phyloP scores from a whole-genome alignment of 495 filamentous ascomycete genomes.

The Hyaloscypha bicolor region DNA sequence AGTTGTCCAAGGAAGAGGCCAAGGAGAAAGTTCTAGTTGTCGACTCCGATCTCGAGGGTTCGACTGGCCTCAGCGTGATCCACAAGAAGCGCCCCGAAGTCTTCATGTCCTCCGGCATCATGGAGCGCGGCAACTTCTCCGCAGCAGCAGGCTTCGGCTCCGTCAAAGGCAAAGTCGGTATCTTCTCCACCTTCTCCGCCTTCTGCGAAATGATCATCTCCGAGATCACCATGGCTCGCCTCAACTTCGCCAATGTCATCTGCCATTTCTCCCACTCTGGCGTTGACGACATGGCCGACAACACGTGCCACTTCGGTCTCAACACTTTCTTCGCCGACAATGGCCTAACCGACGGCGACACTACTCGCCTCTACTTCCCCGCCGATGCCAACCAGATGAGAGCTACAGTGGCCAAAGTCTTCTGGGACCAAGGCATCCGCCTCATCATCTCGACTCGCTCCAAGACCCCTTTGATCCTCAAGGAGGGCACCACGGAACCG shows the following conservation, averaged over 20 bases:
- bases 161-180: conserved; percentile 20
- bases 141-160: conserved; percentile 29
- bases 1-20: conserved; percentile 23
- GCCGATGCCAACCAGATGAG: conserved; percentile 29
- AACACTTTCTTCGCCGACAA: conserved; percentile 30
- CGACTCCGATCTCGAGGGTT: conserved; percentile 30
- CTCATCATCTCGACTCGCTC: conserved; percentile 26
- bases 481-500: conserved; percentile 19
- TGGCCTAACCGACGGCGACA: conserved; percentile 26
- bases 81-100: conserved; percentile 28
- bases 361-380: conserved; percentile 29
- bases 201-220: conserved; percentile 30
- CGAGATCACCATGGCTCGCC: conserved; percentile 28
- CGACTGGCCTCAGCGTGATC: conserved; percentile 27
- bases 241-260: conserved; percentile 27
- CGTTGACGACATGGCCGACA: conserved; percentile 30
- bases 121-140: conserved; percentile 31
- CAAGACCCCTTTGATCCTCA: conserved; percentile 23
- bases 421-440: conserved; percentile 28
- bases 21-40: conserved; percentile 19
- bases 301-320: conserved; percentile 29
- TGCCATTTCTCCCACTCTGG: conserved; percentile 29
- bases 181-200: conserved; percentile 31
- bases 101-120: conserved; percentile 28
- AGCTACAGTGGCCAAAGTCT: conserved; percentile 20